Base-by-base conservation (phyloP, 1,139 yeast genomes). In the Yamadazyma sp. region DNA sequence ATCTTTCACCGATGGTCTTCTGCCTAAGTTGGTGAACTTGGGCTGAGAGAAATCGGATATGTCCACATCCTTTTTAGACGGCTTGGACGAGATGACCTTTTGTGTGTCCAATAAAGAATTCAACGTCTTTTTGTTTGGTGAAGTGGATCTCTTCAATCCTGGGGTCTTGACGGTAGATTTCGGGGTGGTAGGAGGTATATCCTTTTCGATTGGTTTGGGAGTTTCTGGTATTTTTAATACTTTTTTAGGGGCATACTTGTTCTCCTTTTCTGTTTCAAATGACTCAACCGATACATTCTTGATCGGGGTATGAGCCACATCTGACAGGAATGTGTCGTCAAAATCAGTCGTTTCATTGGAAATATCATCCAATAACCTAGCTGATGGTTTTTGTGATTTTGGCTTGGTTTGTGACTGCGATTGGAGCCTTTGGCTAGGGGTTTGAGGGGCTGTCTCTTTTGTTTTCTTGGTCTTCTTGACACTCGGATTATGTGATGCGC, bases 51-150 rank as follows among this genome's bases (percentile, higher is more conserved):
- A 53, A 11, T 60, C 65, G 2, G 53, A 46, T 2, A 57, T 42
- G 24, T 48, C 53, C 16, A 59, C 59, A 38, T 63, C 68, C 37
- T 63, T 65, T 39, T 57, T 61, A 10, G 51, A 40, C 8, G 70
- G 65, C 26, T 53, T 53, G 13, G 67, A 63, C 1, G 67, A 59
- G 21, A 34, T 28, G 3, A 29, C 23, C 13, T 34, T 20, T 21
- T 50, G 21, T 18, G 5, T 62, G 21, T 50, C 50, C 35, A 64
- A 51, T 29, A 54, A 50, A 2, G 64, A 41, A 34, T 51, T 61
- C 38, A 64, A 51, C 31, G 62, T 62, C 45, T 64, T 67, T 40
- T 68, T 69, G 39, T 63, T 66, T 2, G 74, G 74, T 2, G 74
- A 68, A 1, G 61, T 52, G 3, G 74, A 67, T 39, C 74, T 54